phyloP scores from a whole-genome alignment of 2,329 filamentous ascomycete species.

The Monosporascus sp. region DNA sequence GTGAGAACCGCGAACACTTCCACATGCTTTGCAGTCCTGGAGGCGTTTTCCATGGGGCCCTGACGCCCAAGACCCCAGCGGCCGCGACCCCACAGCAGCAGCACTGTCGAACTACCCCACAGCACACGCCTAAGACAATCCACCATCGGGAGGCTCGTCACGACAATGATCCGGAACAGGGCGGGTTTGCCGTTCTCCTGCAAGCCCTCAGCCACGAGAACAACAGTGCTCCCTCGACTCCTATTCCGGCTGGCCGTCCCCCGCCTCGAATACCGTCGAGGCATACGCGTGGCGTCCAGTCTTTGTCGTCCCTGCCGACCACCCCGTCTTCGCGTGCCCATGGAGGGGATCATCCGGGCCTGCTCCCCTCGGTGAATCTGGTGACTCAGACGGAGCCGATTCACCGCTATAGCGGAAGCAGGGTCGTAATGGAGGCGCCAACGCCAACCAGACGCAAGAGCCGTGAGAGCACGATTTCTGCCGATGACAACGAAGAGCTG shows the following conservation, averaged over 20 bases:
- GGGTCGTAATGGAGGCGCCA: conserved; percentile 42
- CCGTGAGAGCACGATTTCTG: conserved; percentile 81
- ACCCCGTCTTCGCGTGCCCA: conserved; percentile 59
- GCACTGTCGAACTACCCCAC: conserved; percentile 42
- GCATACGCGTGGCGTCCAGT: conserved; percentile 73
- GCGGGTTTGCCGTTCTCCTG: conserved; percentile 71
- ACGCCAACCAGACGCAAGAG: conserved; percentile 56
- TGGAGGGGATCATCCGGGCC: conserved; percentile 40
- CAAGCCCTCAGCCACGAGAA: conserved; percentile 76
- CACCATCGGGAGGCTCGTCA: conserved; percentile 31
- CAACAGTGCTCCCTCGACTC: conserved; percentile 69
- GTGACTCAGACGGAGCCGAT: conserved; percentile 56
- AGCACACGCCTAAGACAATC: conserved; percentile 42
- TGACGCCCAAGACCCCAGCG: conserved; percentile 51
- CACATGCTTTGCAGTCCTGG: conserved; percentile 73
- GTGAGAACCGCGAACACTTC: conserved; percentile 84
- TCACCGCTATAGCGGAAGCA: conserved; percentile 35
- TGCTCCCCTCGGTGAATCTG: conserved; percentile 59
- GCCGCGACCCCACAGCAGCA: conserved; percentile 40
- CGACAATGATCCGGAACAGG: conserved; percentile 50
- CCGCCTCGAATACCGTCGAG: conserved; percentile 47
- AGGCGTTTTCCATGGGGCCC: conserved; percentile 57
- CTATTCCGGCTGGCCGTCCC: conserved; percentile 42
- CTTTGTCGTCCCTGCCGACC: conserved; percentile 76
- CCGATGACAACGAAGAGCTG: conserved; percentile 54